phyloP scores from a whole-genome alignment of 306 rosid species.

The Trifolium fragiferum region DNA sequence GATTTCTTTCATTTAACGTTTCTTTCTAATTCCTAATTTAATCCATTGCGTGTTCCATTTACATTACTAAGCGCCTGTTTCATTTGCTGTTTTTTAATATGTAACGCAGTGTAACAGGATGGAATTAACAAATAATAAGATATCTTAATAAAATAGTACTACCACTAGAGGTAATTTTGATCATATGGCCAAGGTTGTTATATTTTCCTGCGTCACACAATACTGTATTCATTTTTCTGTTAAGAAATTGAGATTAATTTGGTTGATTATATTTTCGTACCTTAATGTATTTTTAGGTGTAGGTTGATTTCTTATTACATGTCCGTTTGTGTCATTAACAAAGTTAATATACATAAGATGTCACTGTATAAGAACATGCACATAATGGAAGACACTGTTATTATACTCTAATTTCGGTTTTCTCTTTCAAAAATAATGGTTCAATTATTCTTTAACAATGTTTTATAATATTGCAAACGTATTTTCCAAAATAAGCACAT shows the following conservation, averaged over 20 bases:
- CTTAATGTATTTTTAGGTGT: not conserved
- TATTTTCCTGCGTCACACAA: not conserved
- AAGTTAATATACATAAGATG: too few relatives aligned
- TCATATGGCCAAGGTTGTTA: conserved; percentile 11
- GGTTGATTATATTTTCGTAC: not conserved
- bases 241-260: not conserved
- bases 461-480: too few relatives aligned
- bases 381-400: too few relatives aligned
- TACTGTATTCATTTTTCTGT: not conserved
- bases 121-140: not conserved
- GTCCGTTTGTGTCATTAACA: too few relatives aligned
- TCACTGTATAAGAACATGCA: too few relatives aligned
- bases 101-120: not conserved
- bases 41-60: conserved; percentile 33
- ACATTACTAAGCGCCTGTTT: not conserved
- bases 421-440: too few relatives aligned
- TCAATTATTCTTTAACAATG: too few relatives aligned
- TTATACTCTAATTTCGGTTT: too few relatives aligned
- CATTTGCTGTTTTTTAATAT: not conserved
- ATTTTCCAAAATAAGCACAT: too few relatives aligned
- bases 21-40: not conserved
- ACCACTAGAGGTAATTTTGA: not conserved
- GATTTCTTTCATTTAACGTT: conserved; percentile 20
- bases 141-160: not conserved
- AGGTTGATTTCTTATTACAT: too few relatives aligned